Conservation (phyloP, 2,329 filamentous ascomycete species). For the Trichoderma lentiforme region DNA sequence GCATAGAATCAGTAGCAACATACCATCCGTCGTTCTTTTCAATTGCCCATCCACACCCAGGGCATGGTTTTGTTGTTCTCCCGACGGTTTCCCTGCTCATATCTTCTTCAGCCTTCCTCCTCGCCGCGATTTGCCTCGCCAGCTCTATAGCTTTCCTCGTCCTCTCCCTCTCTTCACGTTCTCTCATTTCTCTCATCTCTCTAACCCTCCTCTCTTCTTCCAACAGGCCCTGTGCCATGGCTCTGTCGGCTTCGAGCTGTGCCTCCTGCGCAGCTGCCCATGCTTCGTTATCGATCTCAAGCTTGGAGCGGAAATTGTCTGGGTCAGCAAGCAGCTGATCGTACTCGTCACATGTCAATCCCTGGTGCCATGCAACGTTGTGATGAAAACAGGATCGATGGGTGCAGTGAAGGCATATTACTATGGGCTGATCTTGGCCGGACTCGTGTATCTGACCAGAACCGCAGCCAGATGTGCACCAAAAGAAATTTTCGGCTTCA, state of each 20-base stretch:
- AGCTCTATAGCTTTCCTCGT: constrained; percentile 28
- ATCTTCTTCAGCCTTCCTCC: constrained; percentile 35
- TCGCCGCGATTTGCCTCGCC: constrained; percentile 27
- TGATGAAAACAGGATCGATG: constrained; percentile 44
- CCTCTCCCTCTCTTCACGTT: constrained; percentile 27
- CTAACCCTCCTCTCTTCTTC: constrained; percentile 31
- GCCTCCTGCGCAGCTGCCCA: constrained; percentile 42
- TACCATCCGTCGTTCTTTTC: constrained; percentile 43
- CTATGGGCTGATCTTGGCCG: constrained; percentile 38
- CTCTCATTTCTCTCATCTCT: constrained; percentile 24
- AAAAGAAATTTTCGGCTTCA: constrained; percentile 45
- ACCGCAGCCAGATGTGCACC: constrained; percentile 52
- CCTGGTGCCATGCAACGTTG: constrained; percentile 41
- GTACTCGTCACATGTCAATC: constrained; percentile 42
- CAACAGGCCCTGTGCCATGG: constrained; percentile 32
- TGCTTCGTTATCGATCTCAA: constrained; percentile 35
- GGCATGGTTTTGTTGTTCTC: constrained; percentile 37
- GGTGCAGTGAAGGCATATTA: constrained; percentile 39
- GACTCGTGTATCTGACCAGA: constrained; percentile 51
- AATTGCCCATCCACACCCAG: constrained; percentile 37
- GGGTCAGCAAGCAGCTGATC: constrained; percentile 38
- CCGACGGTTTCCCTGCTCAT: constrained; percentile 29
- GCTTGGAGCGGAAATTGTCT: constrained; percentile 36
- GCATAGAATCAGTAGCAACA: constrained; percentile 21
- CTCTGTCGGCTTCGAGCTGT: constrained; percentile 45